Percentiles rank a stretch among this genome's conserved stretches.
phyloP scores from a whole-genome alignment of 306 rosid species.

The Leucaena leucocephala region DNA sequence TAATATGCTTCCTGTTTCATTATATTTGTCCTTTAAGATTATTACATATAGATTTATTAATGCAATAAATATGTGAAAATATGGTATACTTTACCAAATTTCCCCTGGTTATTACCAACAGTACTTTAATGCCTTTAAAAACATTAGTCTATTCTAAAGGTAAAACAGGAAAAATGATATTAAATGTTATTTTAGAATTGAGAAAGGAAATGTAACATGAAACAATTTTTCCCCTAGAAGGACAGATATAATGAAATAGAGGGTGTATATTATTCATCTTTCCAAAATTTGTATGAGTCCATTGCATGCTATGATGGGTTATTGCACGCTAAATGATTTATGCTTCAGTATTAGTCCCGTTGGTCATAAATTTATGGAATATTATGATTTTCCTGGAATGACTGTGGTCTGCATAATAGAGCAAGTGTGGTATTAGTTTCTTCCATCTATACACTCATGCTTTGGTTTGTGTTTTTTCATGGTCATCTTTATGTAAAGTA shows the following conservation, averaged over 20 bases:
- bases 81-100: not conserved
- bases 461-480: not conserved
- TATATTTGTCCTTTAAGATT: not conserved
- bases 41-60: not conserved
- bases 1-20: not conserved
- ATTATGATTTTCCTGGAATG: conserved; percentile 18
- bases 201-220: not conserved
- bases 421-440: conserved; percentile 14
- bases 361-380: conserved; percentile 30
- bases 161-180: not conserved
- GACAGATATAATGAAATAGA: not conserved
- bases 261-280: conserved; percentile 24
- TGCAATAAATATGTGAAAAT: too few species aligned
- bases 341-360: conserved; percentile 8
- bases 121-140: not conserved
- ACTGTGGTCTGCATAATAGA: conserved; percentile 5
- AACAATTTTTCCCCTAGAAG: not conserved
- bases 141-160: not conserved
- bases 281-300: conserved; percentile 3
- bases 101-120: too few species aligned
- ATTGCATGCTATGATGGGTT: conserved; percentile 2
- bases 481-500: conserved; percentile 25
- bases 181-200: not conserved
- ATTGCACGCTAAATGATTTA: conserved; percentile 15
- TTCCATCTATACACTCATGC: conserved; percentile 26